Conservation (phyloP, 352 stramenopile species). For the Hyaloperonospora arabidopsidis region DNA sequence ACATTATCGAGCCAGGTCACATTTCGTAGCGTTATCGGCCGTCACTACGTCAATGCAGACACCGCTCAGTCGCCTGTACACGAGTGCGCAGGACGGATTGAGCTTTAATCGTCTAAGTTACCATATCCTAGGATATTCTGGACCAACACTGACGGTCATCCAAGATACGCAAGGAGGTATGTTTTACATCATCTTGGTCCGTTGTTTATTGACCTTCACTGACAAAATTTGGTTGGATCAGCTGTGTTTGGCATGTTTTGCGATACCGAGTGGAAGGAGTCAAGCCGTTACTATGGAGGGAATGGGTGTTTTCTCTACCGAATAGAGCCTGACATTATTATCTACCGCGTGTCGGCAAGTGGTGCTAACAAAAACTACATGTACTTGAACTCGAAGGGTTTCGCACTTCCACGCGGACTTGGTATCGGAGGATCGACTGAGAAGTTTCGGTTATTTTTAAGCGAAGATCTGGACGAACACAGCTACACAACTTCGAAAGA, state of each 20-base stretch:
- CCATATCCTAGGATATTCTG: conserved; percentile 74
- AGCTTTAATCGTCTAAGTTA: conserved; percentile 81
- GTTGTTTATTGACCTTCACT: neutral
- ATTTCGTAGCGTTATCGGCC: conserved; percentile 56
- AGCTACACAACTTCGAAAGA: conserved; percentile 74
- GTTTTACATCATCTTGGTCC: neutral
- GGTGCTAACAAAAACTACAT: conserved; percentile 64
- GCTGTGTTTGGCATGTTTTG: conserved; percentile 84
- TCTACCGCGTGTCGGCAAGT: conserved; percentile 49
- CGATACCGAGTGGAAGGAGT: conserved; percentile 81
- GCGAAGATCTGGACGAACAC: conserved; percentile 77
- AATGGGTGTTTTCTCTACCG: conserved; percentile 80
- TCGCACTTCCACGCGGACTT: conserved; percentile 58
- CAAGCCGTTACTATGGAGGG: conserved; percentile 68
- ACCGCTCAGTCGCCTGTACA: conserved; percentile 61
- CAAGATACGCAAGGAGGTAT: conserved; percentile 58
- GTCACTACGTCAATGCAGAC: conserved; percentile 55
- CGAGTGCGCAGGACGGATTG: conserved; percentile 66
- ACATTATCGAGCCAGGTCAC: conserved; percentile 30
- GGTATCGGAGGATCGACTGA: conserved; percentile 71
- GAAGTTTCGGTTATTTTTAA: conserved; percentile 71
- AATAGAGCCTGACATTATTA: conserved; percentile 45
- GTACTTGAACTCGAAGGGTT: conserved; percentile 85
- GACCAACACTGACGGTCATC: conserved; percentile 61
- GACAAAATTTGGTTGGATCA: conserved; percentile 15